Conservation (phyloP, 768 basidiomycete genomes). For the Boletus pseudo-olivaceus region DNA sequence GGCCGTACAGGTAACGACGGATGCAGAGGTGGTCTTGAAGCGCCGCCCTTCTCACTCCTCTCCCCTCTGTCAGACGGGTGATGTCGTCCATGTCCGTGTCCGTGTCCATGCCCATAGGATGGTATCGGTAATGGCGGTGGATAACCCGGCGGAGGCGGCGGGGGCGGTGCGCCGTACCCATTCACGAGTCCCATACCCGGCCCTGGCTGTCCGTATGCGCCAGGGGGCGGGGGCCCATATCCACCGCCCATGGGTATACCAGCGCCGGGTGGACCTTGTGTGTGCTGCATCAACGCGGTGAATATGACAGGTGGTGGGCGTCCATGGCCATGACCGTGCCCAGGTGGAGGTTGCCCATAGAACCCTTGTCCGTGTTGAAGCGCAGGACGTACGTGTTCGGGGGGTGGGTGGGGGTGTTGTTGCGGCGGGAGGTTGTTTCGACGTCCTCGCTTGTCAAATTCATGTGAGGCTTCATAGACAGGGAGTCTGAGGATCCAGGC, state of each 20-base stretch:
- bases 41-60: constrained; percentile 7
- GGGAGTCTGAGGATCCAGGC: constrained; percentile 48
- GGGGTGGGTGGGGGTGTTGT: constrained; percentile 26
- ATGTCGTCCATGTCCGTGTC: constrained; percentile 10
- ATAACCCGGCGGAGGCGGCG: constrained; percentile 11
- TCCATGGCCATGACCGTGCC: constrained; percentile 22
- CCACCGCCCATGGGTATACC: constrained; percentile 9
- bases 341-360: constrained; percentile 34
- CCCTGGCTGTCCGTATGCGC: constrained; percentile 10
- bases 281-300: constrained; percentile 31
- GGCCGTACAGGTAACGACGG: constrained; percentile 22
- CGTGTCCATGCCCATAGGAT: constrained; percentile 10
- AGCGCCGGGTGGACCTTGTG: constrained; percentile 9
- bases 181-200: constrained; percentile 10
- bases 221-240: constrained; percentile 13
- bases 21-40: constrained; percentile 7
- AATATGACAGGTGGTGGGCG: constrained; percentile 30
- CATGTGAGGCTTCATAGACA: constrained; percentile 77
- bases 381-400: constrained; percentile 34
- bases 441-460: constrained; percentile 73
- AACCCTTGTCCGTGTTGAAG: constrained; percentile 28
- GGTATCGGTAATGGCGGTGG: constrained; percentile 18
- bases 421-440: constrained; percentile 37
- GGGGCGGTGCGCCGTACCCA: constrained; percentile 15
- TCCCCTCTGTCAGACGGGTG: constrained; percentile 15